Conservation (phyloP, 83 land plant genomes). For the Larix sibirica region DNA sequence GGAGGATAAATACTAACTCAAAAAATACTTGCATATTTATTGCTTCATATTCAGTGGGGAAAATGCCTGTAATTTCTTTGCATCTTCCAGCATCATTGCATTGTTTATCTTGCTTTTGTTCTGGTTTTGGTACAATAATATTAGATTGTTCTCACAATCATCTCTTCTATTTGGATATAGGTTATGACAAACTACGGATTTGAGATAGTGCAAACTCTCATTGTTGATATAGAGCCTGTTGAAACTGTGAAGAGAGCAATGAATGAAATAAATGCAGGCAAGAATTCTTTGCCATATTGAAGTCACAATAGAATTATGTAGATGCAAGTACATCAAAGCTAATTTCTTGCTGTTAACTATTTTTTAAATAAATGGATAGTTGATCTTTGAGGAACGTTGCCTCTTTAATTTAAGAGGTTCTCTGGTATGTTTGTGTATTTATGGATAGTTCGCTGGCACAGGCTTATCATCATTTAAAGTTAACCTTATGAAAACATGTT, state of each 20-base stretch:
- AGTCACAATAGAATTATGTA: not conserved
- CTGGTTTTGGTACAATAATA: not conserved
- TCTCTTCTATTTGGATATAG: slow-evolving; percentile 25
- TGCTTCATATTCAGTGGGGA: not conserved
- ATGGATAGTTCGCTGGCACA: slow-evolving; percentile 17
- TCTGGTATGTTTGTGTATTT: slow-evolving; percentile 29
- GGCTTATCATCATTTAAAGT: too few relatives aligned
- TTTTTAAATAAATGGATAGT: not conserved
- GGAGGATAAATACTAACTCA: too few relatives aligned
- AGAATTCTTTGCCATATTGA: not conserved
- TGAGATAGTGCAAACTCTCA: slow-evolving; percentile 78
- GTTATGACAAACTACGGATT: slow-evolving; percentile 74
- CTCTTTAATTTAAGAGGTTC: not conserved
- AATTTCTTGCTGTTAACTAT: not conserved
- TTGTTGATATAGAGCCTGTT: slow-evolving; percentile 69
- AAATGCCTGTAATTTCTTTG: not conserved
- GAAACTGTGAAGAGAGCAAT: slow-evolving; percentile 69
- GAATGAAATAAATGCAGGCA: slow-evolving; percentile 82
- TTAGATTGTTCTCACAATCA: not conserved
- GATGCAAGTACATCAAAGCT: not conserved
- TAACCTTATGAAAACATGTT: too few relatives aligned
- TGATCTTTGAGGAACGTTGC: not conserved
- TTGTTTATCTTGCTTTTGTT: not conserved
- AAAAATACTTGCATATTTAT: too few relatives aligned
- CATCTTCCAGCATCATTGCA: not conserved